Base-by-base conservation (phyloP, 176 grass and related monocot species). In the Puya raimondii region DNA sequence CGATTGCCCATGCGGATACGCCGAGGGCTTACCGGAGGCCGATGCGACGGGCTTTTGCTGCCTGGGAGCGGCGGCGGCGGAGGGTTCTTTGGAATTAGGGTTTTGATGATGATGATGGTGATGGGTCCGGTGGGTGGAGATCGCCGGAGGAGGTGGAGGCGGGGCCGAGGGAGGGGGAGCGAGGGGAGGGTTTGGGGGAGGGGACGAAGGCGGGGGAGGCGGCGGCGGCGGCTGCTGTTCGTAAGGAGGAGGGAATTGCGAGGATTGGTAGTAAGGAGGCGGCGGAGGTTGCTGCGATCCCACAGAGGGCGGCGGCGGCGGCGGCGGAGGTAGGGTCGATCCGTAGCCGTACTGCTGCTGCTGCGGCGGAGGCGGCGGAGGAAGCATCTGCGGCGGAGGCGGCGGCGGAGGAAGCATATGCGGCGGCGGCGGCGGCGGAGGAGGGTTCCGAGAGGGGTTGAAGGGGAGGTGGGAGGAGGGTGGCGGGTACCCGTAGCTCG, bases 171-270 rank as follows among this genome's bases (percentile, higher is more conserved):
- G 52, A 58, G 65, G 65, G 11, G 75, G 52, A 47, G 64, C 17
- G 52, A 53, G 16, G 65, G 74, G 1, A 61, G 56, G 52, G 6
- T 12, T 16, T 7, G 56, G 56, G 56, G 56, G 10, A 61, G 56
- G 56, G 56, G 56, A 21, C 16, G 56, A 61, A 61, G 53, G 65
- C 51, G 50, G 75, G 2, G 66, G 53, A 15, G 52, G 73, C 3
- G 20, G 25, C 10, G 66, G 33, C 25, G 65, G 65, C 52, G 16
- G 16, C 25, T 23, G 23, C 23, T 26, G 25, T 18, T 61, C 67
- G 26, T 69, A 77, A 65, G 58, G 66, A 47, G 52, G 14, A 63
- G 75, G 29, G 21, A 59, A 77, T 11, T 77, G 65, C 12, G 75
- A 69, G 49, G 33, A 48, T 47, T 50, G 52, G 20, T 58, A 61